Evolutionary conservation across 2,329 filamentous ascomycete species (phyloP).

Genomic region (Calonectria pseudoturangicola): DNA sequence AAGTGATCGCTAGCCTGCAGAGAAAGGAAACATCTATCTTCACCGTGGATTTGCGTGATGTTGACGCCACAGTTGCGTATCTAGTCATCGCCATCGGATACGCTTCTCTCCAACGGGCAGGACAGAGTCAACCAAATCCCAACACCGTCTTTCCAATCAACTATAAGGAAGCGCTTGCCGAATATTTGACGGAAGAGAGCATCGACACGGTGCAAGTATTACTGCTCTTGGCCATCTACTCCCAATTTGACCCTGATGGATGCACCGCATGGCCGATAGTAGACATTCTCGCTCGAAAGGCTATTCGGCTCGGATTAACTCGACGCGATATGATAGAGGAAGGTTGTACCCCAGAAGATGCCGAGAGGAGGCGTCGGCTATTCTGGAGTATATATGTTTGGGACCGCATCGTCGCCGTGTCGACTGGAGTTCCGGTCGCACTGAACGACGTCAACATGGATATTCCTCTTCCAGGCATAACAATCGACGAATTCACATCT

Average conservation of each 20-base stretch:
- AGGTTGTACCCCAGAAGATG: constrained; percentile 47
- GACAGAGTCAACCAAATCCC: constrained; percentile 57
- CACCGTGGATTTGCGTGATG: constrained; percentile 44
- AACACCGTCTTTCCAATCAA: constrained; percentile 56
- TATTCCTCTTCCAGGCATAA: constrained; percentile 63
- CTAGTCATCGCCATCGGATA: constrained; percentile 65
- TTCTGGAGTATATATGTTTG: constrained; percentile 65
- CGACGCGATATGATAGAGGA: constrained; percentile 52
- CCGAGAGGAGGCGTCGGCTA: constrained; percentile 59
- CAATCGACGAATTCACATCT: constrained; percentile 63
- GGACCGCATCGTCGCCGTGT: constrained; percentile 64
- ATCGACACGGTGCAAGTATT: constrained; percentile 62
- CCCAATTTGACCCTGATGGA: constrained; percentile 62
- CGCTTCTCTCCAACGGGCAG: constrained; percentile 62
- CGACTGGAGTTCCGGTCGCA: constrained; percentile 60
- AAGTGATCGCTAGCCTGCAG: constrained; percentile 57
- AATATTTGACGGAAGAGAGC: constrained; percentile 58
- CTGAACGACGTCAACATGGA: constrained; percentile 60
- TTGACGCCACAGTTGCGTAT: constrained; percentile 56
- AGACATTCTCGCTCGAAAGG: constrained; percentile 59
- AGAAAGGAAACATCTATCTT: constrained; percentile 45
- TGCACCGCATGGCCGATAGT: constrained; percentile 61
- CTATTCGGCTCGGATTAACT: constrained; percentile 58
- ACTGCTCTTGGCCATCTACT: constrained; percentile 62
- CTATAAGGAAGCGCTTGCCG: constrained; percentile 60